Evolutionary conservation across 2,329 filamentous ascomycete genomes (phyloP).

Genomic region (Pseudonectria foliicola): DNA sequence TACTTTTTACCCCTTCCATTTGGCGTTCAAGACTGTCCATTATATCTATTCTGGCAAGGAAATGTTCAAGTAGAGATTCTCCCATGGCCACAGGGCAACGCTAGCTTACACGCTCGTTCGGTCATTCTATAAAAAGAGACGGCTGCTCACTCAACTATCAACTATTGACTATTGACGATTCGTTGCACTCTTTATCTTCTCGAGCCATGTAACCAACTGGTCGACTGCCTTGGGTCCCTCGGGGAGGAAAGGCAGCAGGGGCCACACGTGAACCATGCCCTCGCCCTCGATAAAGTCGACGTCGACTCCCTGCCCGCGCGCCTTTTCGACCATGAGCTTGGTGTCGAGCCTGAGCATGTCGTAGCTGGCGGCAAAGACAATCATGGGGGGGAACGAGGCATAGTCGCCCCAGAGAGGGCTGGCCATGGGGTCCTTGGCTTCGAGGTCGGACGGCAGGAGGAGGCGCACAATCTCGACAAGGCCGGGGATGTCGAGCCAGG

Average conservation of each 20-base stretch:
- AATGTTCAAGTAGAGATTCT: too few relatives aligned
- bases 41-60: too few relatives aligned
- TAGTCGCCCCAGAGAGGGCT: conserved; percentile 25
- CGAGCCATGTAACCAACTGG: conserved; percentile 22
- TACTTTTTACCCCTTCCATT: too few relatives aligned
- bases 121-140: too few relatives aligned
- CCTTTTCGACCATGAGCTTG: conserved; percentile 21
- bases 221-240: conserved; percentile 22
- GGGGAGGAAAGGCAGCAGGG: conserved; percentile 21
- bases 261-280: conserved; percentile 29
- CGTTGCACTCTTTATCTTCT: conserved; percentile 7
- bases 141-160: too few relatives aligned
- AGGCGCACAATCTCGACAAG: conserved; percentile 18
- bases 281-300: conserved; percentile 22
- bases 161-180: too few relatives aligned
- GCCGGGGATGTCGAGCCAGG: conserved; percentile 23
- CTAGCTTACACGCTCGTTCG: too few relatives aligned
- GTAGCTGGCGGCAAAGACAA: conserved; percentile 21
- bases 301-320: conserved; percentile 16
- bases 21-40: too few relatives aligned
- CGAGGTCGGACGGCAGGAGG: conserved; percentile 21
- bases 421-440: conserved; percentile 18
- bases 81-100: too few relatives aligned
- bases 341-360: conserved; percentile 24
- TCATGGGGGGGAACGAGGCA: conserved; percentile 21